Evolutionary conservation across 805 yeast genomes (phyloP).

Genomic region (Candida nonsorbophila): DNA sequence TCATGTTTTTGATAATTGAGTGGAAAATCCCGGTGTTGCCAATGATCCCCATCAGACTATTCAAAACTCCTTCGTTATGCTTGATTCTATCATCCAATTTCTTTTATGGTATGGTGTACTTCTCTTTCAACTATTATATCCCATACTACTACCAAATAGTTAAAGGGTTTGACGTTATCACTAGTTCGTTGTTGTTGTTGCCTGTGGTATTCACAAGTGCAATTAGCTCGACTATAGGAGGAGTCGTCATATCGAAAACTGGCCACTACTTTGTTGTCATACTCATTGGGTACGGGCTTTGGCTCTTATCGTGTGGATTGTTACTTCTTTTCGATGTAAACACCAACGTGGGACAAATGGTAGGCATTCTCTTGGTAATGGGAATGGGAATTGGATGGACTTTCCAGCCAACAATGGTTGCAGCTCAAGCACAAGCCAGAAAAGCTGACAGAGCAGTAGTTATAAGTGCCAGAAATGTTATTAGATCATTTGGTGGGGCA

Average conservation of each 20-base stretch:
- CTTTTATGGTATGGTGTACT: constrained; percentile 46
- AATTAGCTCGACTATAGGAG: constrained; percentile 36
- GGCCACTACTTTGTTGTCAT: constrained; percentile 41
- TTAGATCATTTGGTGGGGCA: constrained; percentile 31
- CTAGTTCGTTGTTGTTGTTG: constrained; percentile 35
- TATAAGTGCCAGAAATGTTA: constrained; percentile 25
- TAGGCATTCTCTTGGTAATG: constrained; percentile 11
- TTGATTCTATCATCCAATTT: constrained; percentile 29
- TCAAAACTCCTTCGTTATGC: constrained; percentile 29
- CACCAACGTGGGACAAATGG: constrained; percentile 26
- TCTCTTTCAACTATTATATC: constrained; percentile 42
- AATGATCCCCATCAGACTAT: constrained; percentile 47
- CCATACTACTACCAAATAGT: constrained; percentile 19
- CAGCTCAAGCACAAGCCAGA: constrained; percentile 43
- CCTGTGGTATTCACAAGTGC: constrained; percentile 44
- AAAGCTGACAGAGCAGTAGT: constrained; percentile 31
- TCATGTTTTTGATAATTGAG: constrained; percentile 46
- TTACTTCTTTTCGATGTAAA: constrained; percentile 23
- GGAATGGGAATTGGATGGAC: constrained; percentile 43
- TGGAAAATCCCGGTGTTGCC: constrained; percentile 45
- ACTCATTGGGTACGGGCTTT: constrained; percentile 33
- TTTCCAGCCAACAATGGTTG: constrained; percentile 53
- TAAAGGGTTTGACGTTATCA: constrained; percentile 31
- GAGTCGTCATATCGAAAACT: constrained; percentile 37
- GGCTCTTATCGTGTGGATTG: constrained; percentile 38